Evolutionary conservation across 495 filamentous ascomycete species (phyloP).

Genomic region (Hyaloscypha hepaticicola): DNA sequence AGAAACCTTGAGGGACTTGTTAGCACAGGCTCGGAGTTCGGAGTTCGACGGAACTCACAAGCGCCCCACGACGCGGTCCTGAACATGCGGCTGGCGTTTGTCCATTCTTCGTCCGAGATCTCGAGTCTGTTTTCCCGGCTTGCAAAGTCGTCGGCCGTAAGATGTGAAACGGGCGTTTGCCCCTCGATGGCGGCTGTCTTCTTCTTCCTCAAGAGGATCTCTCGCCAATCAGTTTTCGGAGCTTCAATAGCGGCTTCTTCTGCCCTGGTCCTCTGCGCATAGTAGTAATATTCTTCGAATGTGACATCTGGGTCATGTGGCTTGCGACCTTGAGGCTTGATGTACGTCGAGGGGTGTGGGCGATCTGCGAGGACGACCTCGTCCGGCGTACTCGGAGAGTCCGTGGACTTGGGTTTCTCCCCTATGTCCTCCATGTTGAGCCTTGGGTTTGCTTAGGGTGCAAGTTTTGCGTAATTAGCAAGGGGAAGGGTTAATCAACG

Average conservation of each 20-base stretch:
- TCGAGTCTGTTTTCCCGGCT: conserved; percentile 14
- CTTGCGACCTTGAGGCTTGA: conserved; percentile 40
- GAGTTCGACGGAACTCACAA: conserved; percentile 4
- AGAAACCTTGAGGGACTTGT: conserved; percentile 38
- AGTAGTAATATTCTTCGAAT: conserved; percentile 48
- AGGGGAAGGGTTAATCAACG: too few relatives aligned
- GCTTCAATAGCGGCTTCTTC: conserved; percentile 37
- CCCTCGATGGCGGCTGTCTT: not conserved
- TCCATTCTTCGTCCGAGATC: conserved; percentile 39
- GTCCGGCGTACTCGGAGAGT: not conserved
- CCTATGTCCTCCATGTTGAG: conserved; percentile 4
- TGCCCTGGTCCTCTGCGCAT: conserved; percentile 43
- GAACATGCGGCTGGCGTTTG: conserved; percentile 42
- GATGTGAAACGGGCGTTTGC: not conserved
- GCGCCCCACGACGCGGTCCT: conserved; percentile 49
- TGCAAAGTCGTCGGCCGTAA: conserved; percentile 7
- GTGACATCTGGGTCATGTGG: conserved; percentile 15
- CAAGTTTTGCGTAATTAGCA: too few relatives aligned
- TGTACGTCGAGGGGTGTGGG: conserved; percentile 36
- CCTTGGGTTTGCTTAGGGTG: too few relatives aligned
- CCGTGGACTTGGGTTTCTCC: not conserved
- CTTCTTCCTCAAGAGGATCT: conserved; percentile 23
- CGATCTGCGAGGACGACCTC: not conserved
- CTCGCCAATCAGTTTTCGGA: conserved; percentile 29
- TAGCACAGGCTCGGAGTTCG: not conserved